Percentiles rank a stretch among this genome's conserved stretches.
These are phyloP conservation scores for Blumeriella jaapii DNA, from an alignment of 2,329 filamentous ascomycete genomes.

Conservation along the genomic window DNA sequence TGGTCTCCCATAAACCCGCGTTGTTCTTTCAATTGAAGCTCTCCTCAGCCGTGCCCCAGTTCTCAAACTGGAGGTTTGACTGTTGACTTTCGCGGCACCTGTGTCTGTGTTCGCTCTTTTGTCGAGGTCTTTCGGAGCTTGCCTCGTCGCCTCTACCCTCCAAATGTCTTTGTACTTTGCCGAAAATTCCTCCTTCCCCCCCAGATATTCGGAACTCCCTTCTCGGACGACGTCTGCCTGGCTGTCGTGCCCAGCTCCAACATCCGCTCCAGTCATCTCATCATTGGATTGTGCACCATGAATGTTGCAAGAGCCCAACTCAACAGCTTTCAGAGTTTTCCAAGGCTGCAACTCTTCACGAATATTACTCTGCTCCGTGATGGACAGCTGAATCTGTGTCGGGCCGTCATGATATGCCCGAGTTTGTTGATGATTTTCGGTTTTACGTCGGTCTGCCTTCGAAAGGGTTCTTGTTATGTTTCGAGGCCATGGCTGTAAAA, in stretches of 20 bases:
- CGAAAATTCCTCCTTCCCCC: constrained; percentile 8
- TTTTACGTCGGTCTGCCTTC: not conserved
- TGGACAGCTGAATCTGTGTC: too few relatives aligned
- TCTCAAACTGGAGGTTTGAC: not conserved
- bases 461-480: not conserved
- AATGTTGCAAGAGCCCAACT: too few relatives aligned
- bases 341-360: too few relatives aligned
- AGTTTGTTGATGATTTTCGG: too few relatives aligned
- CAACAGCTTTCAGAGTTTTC: too few relatives aligned
- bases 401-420: too few relatives aligned
- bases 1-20: too few relatives aligned
- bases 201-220: not conserved
- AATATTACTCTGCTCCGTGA: too few relatives aligned
- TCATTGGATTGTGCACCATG: too few relatives aligned
- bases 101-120: not conserved
- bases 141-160: constrained; percentile 2
- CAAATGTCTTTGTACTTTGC: constrained; percentile 10
- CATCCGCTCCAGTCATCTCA: too few relatives aligned
- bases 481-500: constrained; percentile 25
- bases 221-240: too few relatives aligned
- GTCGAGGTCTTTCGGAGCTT: not conserved
- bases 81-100: not conserved
- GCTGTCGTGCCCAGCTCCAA: too few relatives aligned
- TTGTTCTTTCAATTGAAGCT: not conserved
- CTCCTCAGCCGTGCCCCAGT: not conserved